These are phyloP conservation scores for Stellera chamaejasme DNA, from an alignment of 345 rosid species.

Conservation along the genomic window DNA sequence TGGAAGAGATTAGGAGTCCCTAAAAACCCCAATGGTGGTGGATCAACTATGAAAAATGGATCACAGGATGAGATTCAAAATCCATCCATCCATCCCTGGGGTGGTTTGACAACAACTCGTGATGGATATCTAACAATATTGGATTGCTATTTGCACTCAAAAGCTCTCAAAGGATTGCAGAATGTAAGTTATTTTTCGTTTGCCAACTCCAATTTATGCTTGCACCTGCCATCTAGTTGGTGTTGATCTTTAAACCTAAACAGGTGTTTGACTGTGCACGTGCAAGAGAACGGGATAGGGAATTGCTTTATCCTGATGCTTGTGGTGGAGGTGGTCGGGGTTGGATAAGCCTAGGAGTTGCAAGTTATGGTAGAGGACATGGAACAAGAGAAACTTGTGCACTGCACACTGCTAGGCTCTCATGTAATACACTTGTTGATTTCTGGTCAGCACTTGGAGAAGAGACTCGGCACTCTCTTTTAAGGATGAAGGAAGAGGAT, in stretches of 20 bases:
- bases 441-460: constrained; percentile 94
- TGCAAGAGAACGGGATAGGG: constrained; percentile 87
- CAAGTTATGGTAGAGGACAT: constrained; percentile 80
- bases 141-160: constrained; percentile 65
- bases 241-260: constrained; percentile 30
- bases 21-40: constrained; percentile 32
- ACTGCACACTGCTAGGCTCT: constrained; percentile 89
- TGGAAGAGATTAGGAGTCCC: constrained; percentile 28
- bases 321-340: constrained; percentile 98
- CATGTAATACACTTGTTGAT: constrained; percentile 83
- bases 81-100: constrained; percentile 90
- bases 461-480: constrained; percentile 73
- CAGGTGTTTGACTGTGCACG: constrained; percentile 96
- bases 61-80: constrained; percentile 55
- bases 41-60: constrained; percentile 25
- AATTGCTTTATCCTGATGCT: constrained; percentile 94
- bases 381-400: constrained; percentile 93
- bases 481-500: constrained; percentile 98
- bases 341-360: constrained; percentile 90
- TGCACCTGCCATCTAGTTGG: constrained; percentile 8
- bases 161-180: constrained; percentile 68
- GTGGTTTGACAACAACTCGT: constrained; percentile 76
- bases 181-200: constrained; percentile 39
- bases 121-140: constrained; percentile 75
- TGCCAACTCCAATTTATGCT: neutral